phyloP scores from a whole-genome alignment of 441 rosid species.

The Corymbia citriodora region DNA sequence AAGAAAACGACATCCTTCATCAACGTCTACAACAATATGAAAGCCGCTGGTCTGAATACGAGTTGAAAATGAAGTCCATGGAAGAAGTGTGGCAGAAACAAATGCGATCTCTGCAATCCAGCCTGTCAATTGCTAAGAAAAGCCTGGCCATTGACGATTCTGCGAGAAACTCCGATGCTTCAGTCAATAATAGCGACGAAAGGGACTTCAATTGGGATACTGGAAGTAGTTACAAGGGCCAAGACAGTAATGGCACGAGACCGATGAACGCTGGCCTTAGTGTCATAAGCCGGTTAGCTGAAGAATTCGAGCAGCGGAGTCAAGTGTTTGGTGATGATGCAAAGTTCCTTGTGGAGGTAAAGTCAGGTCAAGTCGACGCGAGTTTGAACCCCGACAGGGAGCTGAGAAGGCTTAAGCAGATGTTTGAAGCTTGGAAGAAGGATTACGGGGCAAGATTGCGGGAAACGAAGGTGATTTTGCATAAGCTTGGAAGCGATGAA shows the following conservation, averaged over 20 bases:
- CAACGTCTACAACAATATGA: slow-evolving; percentile 95
- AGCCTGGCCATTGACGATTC: slow-evolving; percentile 89
- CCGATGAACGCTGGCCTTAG: slow-evolving; percentile 88
- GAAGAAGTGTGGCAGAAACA: slow-evolving; percentile 99
- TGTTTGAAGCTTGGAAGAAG: slow-evolving; percentile 98
- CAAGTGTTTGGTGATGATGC: slow-evolving; percentile 98
- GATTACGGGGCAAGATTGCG: slow-evolving; percentile 78
- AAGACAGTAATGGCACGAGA: slow-evolving; percentile 61
- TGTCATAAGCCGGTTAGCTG: slow-evolving; percentile 82
- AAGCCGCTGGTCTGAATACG: slow-evolving; percentile 95
- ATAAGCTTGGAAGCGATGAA: slow-evolving; percentile 84
- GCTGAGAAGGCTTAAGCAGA: slow-evolving; percentile 84
- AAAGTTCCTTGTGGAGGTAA: slow-evolving; percentile 95
- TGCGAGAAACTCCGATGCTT: slow-evolving; percentile 84
- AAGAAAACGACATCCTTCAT: slow-evolving; percentile 90
- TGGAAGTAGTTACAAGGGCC: slow-evolving; percentile 51
- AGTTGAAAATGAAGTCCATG: slow-evolving; percentile 98
- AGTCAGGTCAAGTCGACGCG: slow-evolving; percentile 95
- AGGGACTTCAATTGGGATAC: slow-evolving; percentile 63
- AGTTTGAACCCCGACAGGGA: slow-evolving; percentile 88
- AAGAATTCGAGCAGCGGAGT: slow-evolving; percentile 95
- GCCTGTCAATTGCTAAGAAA: slow-evolving; percentile 96
- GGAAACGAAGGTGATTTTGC: slow-evolving; percentile 82
- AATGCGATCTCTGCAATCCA: slow-evolving; percentile 95
- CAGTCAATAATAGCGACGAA: slow-evolving; percentile 75